Percentiles rank a stretch among this genome's conserved stretches.
These are phyloP conservation scores for Dichotomopilus funicola DNA, from an alignment of 2,329 filamentous ascomycete species.

Conservation along the genomic window DNA sequence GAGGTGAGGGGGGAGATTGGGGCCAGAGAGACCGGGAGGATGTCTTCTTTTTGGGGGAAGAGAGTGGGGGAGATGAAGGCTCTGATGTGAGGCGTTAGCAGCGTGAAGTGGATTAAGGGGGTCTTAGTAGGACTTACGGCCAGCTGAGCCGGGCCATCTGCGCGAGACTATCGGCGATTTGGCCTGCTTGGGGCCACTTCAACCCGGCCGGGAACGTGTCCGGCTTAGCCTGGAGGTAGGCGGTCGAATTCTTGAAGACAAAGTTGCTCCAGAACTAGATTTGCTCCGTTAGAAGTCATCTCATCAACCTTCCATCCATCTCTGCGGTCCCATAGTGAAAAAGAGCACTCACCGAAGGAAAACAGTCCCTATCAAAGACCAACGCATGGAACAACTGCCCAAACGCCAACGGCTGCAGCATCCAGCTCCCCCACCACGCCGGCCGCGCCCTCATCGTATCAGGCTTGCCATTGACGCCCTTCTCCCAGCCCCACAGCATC, in stretches of 20 bases:
- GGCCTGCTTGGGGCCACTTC: constrained; percentile 67
- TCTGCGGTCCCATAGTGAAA: neutral
- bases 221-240: constrained; percentile 72
- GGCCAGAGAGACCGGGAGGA: constrained; percentile 59
- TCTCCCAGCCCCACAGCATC: constrained; percentile 55
- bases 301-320: neutral
- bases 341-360: constrained; percentile 47
- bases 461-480: constrained; percentile 38
- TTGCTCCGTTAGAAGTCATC: neutral
- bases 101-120: neutral
- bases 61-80: constrained; percentile 79
- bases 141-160: constrained; percentile 76
- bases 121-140: constrained; percentile 54
- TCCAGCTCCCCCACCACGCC: constrained; percentile 80
- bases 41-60: constrained; percentile 63
- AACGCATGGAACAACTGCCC: constrained; percentile 72
- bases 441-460: constrained; percentile 54
- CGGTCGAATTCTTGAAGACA: constrained; percentile 64
- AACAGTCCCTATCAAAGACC: constrained; percentile 70
- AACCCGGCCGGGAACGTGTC: constrained; percentile 58
- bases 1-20: constrained; percentile 71
- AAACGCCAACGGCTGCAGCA: constrained; percentile 68
- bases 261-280: constrained; percentile 36
- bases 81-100: constrained; percentile 38
- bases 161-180: constrained; percentile 74